phyloP scores from a whole-genome alignment of 805 yeast species.

The Helenozyma baotianmanensis region DNA sequence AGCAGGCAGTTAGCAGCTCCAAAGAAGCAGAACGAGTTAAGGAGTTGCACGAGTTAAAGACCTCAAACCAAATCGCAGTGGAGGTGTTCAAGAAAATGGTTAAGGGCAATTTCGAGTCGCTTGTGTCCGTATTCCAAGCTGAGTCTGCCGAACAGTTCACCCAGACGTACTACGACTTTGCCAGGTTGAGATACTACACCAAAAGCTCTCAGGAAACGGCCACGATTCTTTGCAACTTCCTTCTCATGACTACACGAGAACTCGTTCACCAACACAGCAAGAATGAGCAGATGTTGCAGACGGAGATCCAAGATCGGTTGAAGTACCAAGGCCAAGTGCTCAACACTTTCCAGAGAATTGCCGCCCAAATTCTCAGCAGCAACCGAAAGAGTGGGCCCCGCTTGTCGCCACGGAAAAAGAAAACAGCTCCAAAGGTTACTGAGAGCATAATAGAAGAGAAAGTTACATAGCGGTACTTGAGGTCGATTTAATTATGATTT shows the following conservation, averaged over 20 bases:
- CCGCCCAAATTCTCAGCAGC: conserved; percentile 6
- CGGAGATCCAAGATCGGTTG: conserved; percentile 9
- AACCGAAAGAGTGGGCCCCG: conserved; percentile 5
- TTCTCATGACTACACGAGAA: conserved; percentile 7
- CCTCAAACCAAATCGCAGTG: conserved; percentile 9
- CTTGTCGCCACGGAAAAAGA: too few species aligned
- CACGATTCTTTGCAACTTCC: conserved; percentile 6
- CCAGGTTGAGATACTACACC: conserved; percentile 2
- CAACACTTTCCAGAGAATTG: conserved; percentile 7
- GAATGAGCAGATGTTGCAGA: conserved; percentile 10
- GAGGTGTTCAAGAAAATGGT: conserved; percentile 6
- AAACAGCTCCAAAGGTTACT: too few species aligned
- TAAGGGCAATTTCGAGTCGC: conserved; percentile 8
- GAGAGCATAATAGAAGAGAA: too few species aligned
- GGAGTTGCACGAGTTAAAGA: too few species aligned
- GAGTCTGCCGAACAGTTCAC: conserved; percentile 11
- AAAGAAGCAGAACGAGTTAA: too few species aligned
- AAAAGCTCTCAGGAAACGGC: conserved; percentile 2
- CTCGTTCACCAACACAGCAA: conserved; percentile 7
- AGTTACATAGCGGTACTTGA: too few species aligned
- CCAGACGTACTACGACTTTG: conserved; percentile 6
- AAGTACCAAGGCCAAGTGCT: conserved; percentile 13
- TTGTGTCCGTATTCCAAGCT: conserved; percentile 9
- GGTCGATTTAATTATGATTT: too few species aligned
- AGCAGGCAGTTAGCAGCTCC: too few species aligned